phyloP scores from a whole-genome alignment of 768 basidiomycete genomes.

The Phlebiopsis flavidoalba region DNA sequence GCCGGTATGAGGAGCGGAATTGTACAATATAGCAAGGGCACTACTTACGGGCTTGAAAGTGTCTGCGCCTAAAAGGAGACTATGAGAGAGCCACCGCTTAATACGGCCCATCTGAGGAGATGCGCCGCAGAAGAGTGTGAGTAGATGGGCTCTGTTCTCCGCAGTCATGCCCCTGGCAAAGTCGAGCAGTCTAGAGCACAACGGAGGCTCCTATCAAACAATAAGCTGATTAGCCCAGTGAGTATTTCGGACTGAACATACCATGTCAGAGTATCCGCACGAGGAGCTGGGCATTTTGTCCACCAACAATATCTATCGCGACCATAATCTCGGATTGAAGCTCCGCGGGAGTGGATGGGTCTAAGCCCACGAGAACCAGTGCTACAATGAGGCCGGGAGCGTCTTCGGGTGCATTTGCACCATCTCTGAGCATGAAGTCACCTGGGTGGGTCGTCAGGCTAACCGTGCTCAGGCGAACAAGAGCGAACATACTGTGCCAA shows the following conservation, averaged over 20 bases:
- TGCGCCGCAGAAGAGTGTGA: constrained; percentile 48
- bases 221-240: too few species aligned
- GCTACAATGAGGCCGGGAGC: constrained; percentile 43
- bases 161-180: constrained; percentile 38
- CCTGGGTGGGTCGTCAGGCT: too few species aligned
- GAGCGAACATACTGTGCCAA: constrained; percentile 41
- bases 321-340: constrained; percentile 41
- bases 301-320: constrained; percentile 44
- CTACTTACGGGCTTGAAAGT: constrained; percentile 15
- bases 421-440: constrained; percentile 24
- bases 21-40: neutral
- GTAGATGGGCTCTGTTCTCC: constrained; percentile 43
- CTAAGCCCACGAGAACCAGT: constrained; percentile 53
- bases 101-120: constrained; percentile 47
- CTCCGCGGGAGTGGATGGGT: constrained; percentile 40
- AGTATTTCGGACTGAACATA: constrained; percentile 1
- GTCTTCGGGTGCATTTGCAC: constrained; percentile 33
- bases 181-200: constrained; percentile 41
- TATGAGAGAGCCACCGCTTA: constrained; percentile 52
- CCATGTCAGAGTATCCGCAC: constrained; percentile 19
- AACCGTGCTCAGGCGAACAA: neutral
- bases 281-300: constrained; percentile 29
- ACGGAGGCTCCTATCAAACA: constrained; percentile 35
- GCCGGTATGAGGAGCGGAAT: neutral
- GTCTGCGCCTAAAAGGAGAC: constrained; percentile 29